Conservation (phyloP, 148 eudicot genomes). For the Chenopodium formosanum region DNA sequence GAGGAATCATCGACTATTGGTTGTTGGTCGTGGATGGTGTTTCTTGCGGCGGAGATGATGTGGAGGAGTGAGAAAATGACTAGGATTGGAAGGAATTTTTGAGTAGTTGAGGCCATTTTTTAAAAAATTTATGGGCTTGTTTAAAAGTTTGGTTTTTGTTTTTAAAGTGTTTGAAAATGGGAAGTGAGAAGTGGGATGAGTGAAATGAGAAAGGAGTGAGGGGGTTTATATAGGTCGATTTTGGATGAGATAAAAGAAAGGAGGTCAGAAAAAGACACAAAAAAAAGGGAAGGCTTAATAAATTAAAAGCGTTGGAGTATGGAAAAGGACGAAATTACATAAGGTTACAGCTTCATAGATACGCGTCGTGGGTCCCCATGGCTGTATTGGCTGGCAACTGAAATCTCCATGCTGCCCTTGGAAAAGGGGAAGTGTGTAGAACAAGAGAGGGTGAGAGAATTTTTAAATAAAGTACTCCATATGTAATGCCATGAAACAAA, state of each 20-base stretch:
- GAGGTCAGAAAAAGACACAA: constrained; percentile 3
- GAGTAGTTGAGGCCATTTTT: constrained; percentile 18
- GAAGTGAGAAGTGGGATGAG: not conserved
- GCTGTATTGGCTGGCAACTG: constrained; percentile 12
- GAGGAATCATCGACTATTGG: constrained; percentile 25
- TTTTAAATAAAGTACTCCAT: no score
- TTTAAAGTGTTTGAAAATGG: not conserved
- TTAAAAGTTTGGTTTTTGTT: not conserved
- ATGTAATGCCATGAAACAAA: no score
- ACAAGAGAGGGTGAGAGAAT: no score
- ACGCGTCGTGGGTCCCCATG: constrained; percentile 7
- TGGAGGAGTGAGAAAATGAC: constrained; percentile 17
- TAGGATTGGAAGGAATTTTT: not conserved
- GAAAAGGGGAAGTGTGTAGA: not conserved
- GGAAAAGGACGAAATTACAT: constrained; percentile 1
- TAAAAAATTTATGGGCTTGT: not conserved
- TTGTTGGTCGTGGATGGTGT: constrained; percentile 14
- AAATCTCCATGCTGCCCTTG: constrained; percentile 7
- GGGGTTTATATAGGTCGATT: constrained; percentile 13
- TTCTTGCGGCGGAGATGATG: constrained; percentile 4
- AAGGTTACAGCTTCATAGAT: constrained; percentile 31
- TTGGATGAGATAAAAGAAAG: not conserved
- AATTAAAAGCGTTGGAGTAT: no score
- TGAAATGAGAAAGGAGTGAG: not conserved
- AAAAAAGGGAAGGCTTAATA: not conserved